Conservation (phyloP, 495 filamentous ascomycete genomes). For the Talaromyces trachyspermus region DNA sequence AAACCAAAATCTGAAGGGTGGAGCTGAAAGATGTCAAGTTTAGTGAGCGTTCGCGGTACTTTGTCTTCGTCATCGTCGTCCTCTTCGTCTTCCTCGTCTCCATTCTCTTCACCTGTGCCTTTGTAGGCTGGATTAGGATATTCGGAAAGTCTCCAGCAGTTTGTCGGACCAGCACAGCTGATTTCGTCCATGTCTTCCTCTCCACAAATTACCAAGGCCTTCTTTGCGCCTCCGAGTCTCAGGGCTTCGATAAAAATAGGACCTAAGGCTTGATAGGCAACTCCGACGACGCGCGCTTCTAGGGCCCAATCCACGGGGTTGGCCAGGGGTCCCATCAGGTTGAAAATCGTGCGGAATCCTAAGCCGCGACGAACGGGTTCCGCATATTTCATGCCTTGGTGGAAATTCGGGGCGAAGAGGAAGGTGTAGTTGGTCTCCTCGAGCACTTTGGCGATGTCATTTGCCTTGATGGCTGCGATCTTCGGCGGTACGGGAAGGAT, state of each 20-base stretch:
- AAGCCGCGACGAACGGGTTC: constrained; percentile 75
- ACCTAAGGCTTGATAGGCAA: constrained; percentile 78
- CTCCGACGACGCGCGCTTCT: constrained; percentile 86
- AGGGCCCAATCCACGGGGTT: constrained; percentile 76
- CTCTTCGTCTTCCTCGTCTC: constrained; percentile 7
- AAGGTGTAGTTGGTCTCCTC: constrained; percentile 81
- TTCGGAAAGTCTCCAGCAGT: constrained; percentile 76
- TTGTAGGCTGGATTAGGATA: constrained; percentile 37
- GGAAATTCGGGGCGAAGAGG: constrained; percentile 93
- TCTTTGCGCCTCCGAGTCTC: constrained; percentile 62
- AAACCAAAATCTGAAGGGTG: constrained; percentile 81
- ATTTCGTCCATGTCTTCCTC: constrained; percentile 94
- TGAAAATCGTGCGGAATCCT: constrained; percentile 92
- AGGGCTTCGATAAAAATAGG: constrained; percentile 83
- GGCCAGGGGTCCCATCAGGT: constrained; percentile 83
- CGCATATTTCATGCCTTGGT: constrained; percentile 84
- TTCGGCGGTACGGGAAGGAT: constrained; percentile 63
- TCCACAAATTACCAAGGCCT: constrained; percentile 88
- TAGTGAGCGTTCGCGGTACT: constrained; percentile 39
- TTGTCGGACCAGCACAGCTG: constrained; percentile 74
- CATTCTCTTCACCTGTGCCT: constrained; percentile 16
- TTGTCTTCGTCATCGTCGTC: constrained; percentile 33
- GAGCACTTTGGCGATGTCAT: constrained; percentile 64
- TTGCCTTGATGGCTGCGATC: constrained; percentile 61
- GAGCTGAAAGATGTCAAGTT: constrained; percentile 66